A percentile compares a stretch with the other conserved stretches of the same genome.
phyloP scores from a whole-genome alignment of 2,329 filamentous ascomycete genomes.

The Xylaria sp. region DNA sequence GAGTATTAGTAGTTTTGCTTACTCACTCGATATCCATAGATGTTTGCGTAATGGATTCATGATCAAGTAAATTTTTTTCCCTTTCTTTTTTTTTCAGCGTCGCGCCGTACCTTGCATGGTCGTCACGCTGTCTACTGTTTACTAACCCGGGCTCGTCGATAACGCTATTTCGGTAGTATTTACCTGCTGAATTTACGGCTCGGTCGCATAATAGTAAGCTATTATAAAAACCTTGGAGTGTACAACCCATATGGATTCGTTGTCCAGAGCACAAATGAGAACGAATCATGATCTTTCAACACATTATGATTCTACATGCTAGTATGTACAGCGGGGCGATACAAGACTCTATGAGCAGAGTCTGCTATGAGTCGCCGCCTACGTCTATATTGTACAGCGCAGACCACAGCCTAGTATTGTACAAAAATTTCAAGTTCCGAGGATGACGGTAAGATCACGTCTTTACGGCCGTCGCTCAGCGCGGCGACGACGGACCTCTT shows the following conservation, averaged over 20 bases:
- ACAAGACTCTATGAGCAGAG: not conserved
- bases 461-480: slow-evolving; percentile 8
- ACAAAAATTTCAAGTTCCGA: not conserved
- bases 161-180: too few relatives aligned
- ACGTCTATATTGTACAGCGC: slow-evolving; percentile 3
- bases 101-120: too few relatives aligned
- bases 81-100: not conserved
- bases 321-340: slow-evolving; percentile 1
- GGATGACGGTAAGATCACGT: too few relatives aligned
- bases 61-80: not conserved
- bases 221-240: too few relatives aligned
- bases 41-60: slow-evolving; percentile 1
- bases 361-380: not conserved
- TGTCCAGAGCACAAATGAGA: not conserved
- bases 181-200: too few relatives aligned
- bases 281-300: not conserved
- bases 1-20: too few relatives aligned
- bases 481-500: slow-evolving; percentile 32
- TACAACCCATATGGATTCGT: too few relatives aligned
- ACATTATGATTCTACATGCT: slow-evolving; percentile 12
- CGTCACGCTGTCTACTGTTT: too few relatives aligned
- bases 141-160: too few relatives aligned
- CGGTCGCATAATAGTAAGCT: too few relatives aligned
- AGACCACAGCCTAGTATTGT: not conserved
- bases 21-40: slow-evolving; percentile 8